These are phyloP conservation scores for Trypanosoma theileri DNA, from an alignment of 208 protist species.

Conservation along the genomic window DNA sequence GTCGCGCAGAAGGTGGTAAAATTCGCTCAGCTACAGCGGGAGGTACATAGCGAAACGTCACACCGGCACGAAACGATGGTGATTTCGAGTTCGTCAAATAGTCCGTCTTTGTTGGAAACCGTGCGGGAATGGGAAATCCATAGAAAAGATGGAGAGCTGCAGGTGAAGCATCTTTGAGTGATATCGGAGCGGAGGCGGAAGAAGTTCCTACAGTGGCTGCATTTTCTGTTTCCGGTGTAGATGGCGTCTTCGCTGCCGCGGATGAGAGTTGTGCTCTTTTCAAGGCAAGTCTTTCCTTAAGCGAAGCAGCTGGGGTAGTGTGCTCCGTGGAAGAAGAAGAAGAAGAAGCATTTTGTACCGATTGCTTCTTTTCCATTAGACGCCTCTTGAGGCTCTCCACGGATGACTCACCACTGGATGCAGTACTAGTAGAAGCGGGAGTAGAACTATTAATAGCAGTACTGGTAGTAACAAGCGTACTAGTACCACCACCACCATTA, in stretches of 20 bases:
- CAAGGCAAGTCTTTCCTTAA: conserved; percentile 33
- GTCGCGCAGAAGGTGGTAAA: conserved; percentile 40
- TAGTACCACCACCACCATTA: too few species aligned
- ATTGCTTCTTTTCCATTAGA: conserved; percentile 48
- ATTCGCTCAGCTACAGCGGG: conserved; percentile 47
- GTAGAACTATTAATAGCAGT: too few species aligned
- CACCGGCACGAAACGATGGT: conserved; percentile 18
- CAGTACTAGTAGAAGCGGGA: conserved; percentile 5
- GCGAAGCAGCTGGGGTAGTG: conserved; percentile 9
- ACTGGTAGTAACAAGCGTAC: too few species aligned
- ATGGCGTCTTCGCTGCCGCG: not conserved
- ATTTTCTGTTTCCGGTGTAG: conserved; percentile 4
- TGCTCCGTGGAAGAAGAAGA: not conserved
- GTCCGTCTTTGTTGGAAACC: conserved; percentile 30
- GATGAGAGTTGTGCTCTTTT: conserved; percentile 30
- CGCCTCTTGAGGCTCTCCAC: conserved; percentile 46
- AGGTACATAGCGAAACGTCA: conserved; percentile 34
- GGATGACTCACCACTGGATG: conserved; percentile 12
- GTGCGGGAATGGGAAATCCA: conserved; percentile 27
- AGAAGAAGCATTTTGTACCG: conserved; percentile 5
- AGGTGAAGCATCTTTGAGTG: conserved; percentile 12
- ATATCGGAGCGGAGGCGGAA: not conserved
- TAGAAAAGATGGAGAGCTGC: conserved; percentile 15
- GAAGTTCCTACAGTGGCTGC: not conserved
- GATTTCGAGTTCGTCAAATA: conserved; percentile 29